Percentiles rank a stretch among this genome's conserved stretches.
phyloP scores from a whole-genome alignment of 305 asterid genomes.

The Ajuga reptans region DNA sequence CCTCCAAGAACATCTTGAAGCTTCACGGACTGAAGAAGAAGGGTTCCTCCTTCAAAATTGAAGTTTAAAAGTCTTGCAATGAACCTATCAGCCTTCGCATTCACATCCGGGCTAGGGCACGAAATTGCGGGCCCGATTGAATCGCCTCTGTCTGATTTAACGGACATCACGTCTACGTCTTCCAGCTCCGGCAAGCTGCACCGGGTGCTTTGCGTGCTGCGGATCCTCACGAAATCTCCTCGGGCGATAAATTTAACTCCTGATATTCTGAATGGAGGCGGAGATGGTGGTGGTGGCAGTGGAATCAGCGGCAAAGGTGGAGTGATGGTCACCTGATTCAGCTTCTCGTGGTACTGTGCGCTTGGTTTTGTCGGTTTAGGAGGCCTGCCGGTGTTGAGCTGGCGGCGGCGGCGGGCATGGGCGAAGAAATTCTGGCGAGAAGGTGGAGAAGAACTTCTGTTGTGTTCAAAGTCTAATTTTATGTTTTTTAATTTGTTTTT shows the following conservation, averaged over 20 bases:
- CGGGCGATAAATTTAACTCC: slow-evolving; percentile 39
- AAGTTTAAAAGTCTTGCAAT: slow-evolving; percentile 76
- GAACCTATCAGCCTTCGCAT: slow-evolving; percentile 60
- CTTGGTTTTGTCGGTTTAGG: slow-evolving; percentile 51
- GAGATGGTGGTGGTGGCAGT: slow-evolving; percentile 61
- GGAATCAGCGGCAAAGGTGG: slow-evolving; percentile 60
- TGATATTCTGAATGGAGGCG: slow-evolving; percentile 62
- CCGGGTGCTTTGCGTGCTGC: slow-evolving; percentile 48
- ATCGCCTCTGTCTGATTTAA: slow-evolving; percentile 48
- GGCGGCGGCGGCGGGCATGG: slow-evolving; percentile 41
- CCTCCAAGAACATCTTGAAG: too few relatives aligned
- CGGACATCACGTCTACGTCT: slow-evolving; percentile 47
- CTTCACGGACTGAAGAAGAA: too few relatives aligned
- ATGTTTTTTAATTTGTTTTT: too few relatives aligned
- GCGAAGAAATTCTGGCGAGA: too few relatives aligned
- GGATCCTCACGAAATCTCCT: slow-evolving; percentile 54
- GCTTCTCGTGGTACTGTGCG: slow-evolving; percentile 27
- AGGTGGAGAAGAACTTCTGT: too few relatives aligned
- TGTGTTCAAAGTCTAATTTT: too few relatives aligned
- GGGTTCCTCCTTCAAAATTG: too few relatives aligned
- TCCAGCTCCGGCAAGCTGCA: slow-evolving; percentile 69
- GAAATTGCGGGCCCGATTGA: slow-evolving; percentile 39
- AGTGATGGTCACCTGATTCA: slow-evolving; percentile 36
- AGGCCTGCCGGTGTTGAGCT: slow-evolving; percentile 33
- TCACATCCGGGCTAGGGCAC: slow-evolving; percentile 93